Evolutionary conservation across 2,329 filamentous ascomycete species (phyloP).

Genomic region (Colletotrichum theobromicola): DNA sequence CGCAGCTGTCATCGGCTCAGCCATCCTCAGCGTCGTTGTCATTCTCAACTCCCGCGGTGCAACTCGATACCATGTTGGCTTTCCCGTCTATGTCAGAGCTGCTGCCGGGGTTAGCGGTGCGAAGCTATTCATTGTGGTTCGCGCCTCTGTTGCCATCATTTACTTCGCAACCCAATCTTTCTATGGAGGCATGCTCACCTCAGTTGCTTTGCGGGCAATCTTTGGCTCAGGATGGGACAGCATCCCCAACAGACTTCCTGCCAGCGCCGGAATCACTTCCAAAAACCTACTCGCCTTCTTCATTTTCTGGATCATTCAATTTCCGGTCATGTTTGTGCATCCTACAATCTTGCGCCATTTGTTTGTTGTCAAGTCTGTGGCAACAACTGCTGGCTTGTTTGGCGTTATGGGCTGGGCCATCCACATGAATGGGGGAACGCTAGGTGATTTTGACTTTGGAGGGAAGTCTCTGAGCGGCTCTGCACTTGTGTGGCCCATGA

Average conservation of each 20-base stretch:
- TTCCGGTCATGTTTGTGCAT: conserved; percentile 52
- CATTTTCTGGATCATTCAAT: conserved; percentile 59
- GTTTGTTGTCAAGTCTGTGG: conserved; percentile 45
- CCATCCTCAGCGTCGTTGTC: conserved; percentile 34
- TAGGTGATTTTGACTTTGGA: conserved; percentile 21
- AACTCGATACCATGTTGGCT: conserved; percentile 38
- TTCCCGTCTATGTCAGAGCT: conserved; percentile 37
- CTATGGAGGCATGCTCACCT: conserved; percentile 35
- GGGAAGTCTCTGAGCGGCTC: conserved; percentile 18
- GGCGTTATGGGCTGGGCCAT: conserved; percentile 55
- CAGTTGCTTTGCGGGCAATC: conserved; percentile 40
- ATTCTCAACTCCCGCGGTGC: conserved; percentile 38
- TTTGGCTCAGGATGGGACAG: conserved; percentile 41
- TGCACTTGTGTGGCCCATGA: conserved; percentile 40
- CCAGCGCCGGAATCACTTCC: conserved; percentile 51
- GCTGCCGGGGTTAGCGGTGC: conserved; percentile 39
- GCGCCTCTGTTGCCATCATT: conserved; percentile 38
- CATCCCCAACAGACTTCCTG: conserved; percentile 37
- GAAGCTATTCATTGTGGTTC: conserved; percentile 41
- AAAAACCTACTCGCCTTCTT: conserved; percentile 58
- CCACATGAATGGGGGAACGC: conserved; percentile 46
- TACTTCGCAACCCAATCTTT: conserved; percentile 42
- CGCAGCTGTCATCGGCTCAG: conserved; percentile 22
- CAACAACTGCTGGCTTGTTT: conserved; percentile 47
- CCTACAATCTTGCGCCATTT: conserved; percentile 52